A percentile compares a stretch with the other conserved stretches of the same genome.
Conservation (phyloP, 1,284 basidiomycete genomes). For the Neotropicomus parvogracilis region DNA sequence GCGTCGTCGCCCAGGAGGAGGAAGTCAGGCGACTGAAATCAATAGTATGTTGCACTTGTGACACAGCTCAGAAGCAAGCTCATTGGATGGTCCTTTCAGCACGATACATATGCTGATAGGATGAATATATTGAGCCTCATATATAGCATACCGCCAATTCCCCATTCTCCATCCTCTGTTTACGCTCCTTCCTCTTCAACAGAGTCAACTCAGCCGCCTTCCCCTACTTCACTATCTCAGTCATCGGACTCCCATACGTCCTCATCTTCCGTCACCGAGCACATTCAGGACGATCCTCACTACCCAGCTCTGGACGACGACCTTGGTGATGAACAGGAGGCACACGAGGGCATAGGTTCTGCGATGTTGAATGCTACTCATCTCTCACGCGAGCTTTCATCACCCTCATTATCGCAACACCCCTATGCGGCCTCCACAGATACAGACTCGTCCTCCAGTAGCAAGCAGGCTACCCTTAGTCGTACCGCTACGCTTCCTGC, state of each 20-base stretch:
- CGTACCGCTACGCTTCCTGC: conserved; percentile 29
- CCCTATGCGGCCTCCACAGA: conserved; percentile 47
- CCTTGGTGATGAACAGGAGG: conserved; percentile 37
- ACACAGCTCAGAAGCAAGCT: conserved; percentile 12
- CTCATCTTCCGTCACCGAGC: conserved; percentile 37
- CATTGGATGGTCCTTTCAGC: conserved; percentile 42
- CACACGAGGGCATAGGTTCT: conserved; percentile 44
- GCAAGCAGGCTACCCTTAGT: conserved; percentile 25
- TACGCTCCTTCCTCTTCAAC: conserved; percentile 50
- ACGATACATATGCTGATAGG: conserved; percentile 83
- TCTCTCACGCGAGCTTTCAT: conserved; percentile 34
- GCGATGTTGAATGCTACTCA: conserved; percentile 48
- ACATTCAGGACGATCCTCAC: conserved; percentile 36
- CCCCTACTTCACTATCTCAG: conserved; percentile 51
- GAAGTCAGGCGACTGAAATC: conserved; percentile 76
- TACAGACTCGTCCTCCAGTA: conserved; percentile 16
- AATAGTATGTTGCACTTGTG: conserved; percentile 56
- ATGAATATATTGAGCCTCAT: conserved; percentile 85
- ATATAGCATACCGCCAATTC: conserved; percentile 74
- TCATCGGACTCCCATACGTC: conserved; percentile 44
- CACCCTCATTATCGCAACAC: conserved; percentile 26
- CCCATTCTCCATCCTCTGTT: conserved; percentile 55
- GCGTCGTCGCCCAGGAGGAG: conserved; percentile 80
- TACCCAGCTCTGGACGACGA: conserved; percentile 28
- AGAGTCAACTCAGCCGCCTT: conserved; percentile 50